A percentile compares a stretch with the other conserved stretches of the same genome.
phyloP scores from a whole-genome alignment of 352 stramenopile species.

The Globisporangium abappressorium region DNA sequence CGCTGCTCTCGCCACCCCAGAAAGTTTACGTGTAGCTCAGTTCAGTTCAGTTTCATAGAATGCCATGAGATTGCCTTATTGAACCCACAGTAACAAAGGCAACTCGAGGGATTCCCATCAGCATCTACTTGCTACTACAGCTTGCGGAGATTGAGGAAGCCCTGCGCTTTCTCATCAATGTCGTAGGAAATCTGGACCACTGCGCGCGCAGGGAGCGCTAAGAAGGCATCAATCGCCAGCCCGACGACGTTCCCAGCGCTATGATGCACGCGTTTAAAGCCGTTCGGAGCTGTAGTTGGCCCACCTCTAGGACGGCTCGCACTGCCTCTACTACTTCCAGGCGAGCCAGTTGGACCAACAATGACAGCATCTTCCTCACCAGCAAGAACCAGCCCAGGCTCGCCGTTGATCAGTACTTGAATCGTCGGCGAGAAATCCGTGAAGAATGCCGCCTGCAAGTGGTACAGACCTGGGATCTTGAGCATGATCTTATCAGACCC shows the following conservation, averaged over 20 bases:
- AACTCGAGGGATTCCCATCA: neutral
- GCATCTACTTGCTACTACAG: slow-evolving; percentile 25
- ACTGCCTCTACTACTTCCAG: neutral
- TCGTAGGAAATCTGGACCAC: slow-evolving; percentile 56
- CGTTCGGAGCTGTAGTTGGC: neutral
- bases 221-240: slow-evolving; percentile 45
- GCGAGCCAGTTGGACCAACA: neutral
- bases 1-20: neutral
- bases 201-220: slow-evolving; percentile 52
- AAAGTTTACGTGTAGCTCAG: neutral
- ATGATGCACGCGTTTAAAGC: slow-evolving; percentile 40
- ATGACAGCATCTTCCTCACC: neutral
- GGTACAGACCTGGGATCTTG: slow-evolving; percentile 61
- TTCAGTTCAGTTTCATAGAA: neutral
- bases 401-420: slow-evolving; percentile 60
- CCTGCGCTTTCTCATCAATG: slow-evolving; percentile 64
- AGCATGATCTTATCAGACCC: slow-evolving; percentile 46
- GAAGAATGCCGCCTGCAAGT: slow-evolving; percentile 72
- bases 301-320: neutral
- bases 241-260: slow-evolving; percentile 58
- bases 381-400: slow-evolving; percentile 34
- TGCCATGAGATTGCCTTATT: neutral
- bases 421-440: slow-evolving; percentile 50
- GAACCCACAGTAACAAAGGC: neutral
- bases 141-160: slow-evolving; percentile 72